phyloP scores from a whole-genome alignment of 345 rosid genomes.

The Streptanthus diversifolius region DNA sequence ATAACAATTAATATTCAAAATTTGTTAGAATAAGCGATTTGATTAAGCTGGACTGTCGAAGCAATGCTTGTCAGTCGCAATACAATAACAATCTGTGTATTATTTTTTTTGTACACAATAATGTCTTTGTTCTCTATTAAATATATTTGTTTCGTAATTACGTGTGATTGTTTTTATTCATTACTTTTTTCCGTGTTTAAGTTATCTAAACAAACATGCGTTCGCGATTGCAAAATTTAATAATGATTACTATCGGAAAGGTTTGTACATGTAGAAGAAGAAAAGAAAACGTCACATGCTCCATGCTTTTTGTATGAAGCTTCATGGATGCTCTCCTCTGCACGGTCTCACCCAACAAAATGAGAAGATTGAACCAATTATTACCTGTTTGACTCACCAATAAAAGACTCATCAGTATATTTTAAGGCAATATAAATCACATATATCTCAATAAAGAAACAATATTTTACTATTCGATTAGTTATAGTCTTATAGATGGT shows the following conservation, averaged over 20 bases:
- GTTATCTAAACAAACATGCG: background rate
- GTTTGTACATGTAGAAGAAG: background rate
- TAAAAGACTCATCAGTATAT: background rate
- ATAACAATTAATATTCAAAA: background rate
- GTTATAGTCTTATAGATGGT: background rate
- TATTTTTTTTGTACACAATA: constrained; percentile 1
- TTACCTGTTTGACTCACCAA: constrained; percentile 21
- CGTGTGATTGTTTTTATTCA: constrained; percentile 5
- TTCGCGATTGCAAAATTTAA: background rate
- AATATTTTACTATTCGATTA: background rate
- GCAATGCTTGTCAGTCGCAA: constrained; percentile 31
- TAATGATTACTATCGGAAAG: background rate
- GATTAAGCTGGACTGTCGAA: constrained; percentile 22
- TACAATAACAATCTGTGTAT: constrained; percentile 20
- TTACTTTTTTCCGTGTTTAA: background rate
- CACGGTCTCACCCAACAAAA: constrained; percentile 15
- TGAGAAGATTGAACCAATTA: constrained; percentile 18
- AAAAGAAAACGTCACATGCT: constrained; percentile 27
- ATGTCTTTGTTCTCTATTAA: constrained; percentile 12
- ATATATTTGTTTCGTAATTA: constrained; percentile 7
- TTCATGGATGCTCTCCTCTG: constrained; percentile 32
- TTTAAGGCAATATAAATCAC: constrained; percentile 9
- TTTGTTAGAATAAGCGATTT: background rate
- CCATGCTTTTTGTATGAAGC: constrained; percentile 25
- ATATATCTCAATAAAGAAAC: background rate